A percentile compares a stretch with the other conserved stretches of the same genome.
phyloP scores from a whole-genome alignment of 805 yeast species.

The Jamesozyma spencerorum region DNA sequence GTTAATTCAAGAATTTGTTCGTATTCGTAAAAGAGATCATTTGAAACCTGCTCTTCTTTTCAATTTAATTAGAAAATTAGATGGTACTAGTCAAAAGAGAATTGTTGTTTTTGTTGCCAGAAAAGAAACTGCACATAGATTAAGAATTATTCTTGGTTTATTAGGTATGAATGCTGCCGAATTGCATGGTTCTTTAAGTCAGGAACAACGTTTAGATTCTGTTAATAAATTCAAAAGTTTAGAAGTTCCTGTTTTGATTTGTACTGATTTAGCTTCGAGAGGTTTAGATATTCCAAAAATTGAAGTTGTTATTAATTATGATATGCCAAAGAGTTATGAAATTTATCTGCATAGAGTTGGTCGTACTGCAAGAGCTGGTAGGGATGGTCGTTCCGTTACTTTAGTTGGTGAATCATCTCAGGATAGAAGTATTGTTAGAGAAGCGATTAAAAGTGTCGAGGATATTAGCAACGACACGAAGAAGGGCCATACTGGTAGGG shows the following conservation, averaged over 20 bases:
- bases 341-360: constrained; percentile 95
- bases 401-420: constrained; percentile 87
- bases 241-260: constrained; percentile 76
- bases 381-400: constrained; percentile 87
- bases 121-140: constrained; percentile 81
- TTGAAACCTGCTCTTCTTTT: constrained; percentile 76
- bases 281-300: constrained; percentile 98
- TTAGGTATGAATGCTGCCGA: constrained; percentile 72
- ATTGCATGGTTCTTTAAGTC: constrained; percentile 73
- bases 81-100: constrained; percentile 54
- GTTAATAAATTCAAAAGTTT: constrained; percentile 75
- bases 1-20: constrained; percentile 84
- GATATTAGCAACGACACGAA: constrained; percentile 28
- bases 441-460: constrained; percentile 66
- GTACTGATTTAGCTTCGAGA: constrained; percentile 98
- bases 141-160: constrained; percentile 67
- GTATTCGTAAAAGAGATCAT: constrained; percentile 82
- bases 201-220: constrained; percentile 86
- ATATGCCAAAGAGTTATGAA: constrained; percentile 90
- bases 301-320: constrained; percentile 87
- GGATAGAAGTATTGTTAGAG: constrained; percentile 86
- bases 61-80: constrained; percentile 58
- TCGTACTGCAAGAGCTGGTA: constrained; percentile 98
- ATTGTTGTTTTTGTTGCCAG: constrained; percentile 86
- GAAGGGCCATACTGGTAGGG: constrained; percentile 32